Base-by-base conservation (phyloP, 1,284 basidiomycete species). In the Microbotryomycetes sp. region DNA sequence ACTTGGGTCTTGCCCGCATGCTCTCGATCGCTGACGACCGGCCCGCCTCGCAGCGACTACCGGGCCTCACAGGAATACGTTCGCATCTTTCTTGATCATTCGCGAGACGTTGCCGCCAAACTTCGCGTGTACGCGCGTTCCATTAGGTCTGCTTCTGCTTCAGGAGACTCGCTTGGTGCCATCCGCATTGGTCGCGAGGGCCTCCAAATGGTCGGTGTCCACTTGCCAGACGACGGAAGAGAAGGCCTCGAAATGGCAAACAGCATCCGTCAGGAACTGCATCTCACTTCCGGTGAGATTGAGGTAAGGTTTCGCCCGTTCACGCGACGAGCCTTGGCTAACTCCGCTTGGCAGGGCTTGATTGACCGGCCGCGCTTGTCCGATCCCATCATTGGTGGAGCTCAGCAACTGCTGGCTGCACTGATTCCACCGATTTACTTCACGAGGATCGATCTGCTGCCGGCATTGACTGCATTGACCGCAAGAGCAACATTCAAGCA, bases 51-150 rank as follows among this genome's bases (percentile, higher is more conserved):
- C 53, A 66, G 65, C 2, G 66, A 68, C 41, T 68, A 68, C 35
- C 31, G 54, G 2, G 64, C 66, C 2, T 56, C 64, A 6, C 66
- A 65, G 31, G 56, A 62, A 26, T 68, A 57, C 52, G 57, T 65
- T 26, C 56, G 59, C 5, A 16, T 63, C 21, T 68, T 55, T 41
- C 54, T 68, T 15, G 31, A n/a, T 2, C 60, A 68, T 24, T 51
- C 85, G 69, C 72, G 88, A 85, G 57, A 87, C 78, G 3, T 88
- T 71, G 71, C 87, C 83, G 27, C 86, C 85, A 52, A 88, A 73
- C 56, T 82, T 77, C n/a, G 83, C 75, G 66, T 86, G 81, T 23
- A 83, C 76, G 71, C 87, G 84, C 3, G 84, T 78, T 52, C 78
- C 28, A 59, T 68, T 35, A 54, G 62, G 15, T 68, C 56, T 41